These are phyloP conservation scores for Sclerotinia nivalis DNA, from an alignment of 2,329 filamentous ascomycete species.

Conservation along the genomic window DNA sequence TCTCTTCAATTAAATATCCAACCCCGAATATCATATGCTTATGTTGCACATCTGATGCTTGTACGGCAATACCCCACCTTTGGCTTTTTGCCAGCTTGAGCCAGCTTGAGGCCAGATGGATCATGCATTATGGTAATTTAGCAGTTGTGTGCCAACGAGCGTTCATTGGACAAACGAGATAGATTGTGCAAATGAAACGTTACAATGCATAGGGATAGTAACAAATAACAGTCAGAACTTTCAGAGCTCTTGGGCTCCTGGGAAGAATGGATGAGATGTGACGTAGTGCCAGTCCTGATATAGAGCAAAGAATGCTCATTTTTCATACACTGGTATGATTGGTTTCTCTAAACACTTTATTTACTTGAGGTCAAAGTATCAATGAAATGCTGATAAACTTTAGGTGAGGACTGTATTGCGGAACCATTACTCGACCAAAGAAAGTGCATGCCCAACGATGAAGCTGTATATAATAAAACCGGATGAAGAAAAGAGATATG, in stretches of 20 bases:
- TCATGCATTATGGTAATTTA: not conserved
- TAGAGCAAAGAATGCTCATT: not conserved
- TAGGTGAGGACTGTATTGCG: not conserved
- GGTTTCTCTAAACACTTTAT: not conserved
- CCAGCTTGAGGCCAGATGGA: not conserved
- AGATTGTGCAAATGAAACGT: not conserved
- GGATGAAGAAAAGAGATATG: not conserved
- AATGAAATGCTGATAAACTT: not conserved
- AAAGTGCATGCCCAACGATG: not conserved
- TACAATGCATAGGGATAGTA: not conserved
- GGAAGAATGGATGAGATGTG: not conserved
- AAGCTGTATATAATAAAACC: not conserved
- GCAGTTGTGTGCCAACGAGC: not conserved
- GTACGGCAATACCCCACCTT: not conserved
- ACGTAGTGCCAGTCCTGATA: not conserved
- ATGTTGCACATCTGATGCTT: slow-evolving; percentile 4
- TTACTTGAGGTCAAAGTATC: not conserved
- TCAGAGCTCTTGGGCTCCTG: not conserved
- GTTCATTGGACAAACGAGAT: not conserved
- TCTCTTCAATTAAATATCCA: not conserved
- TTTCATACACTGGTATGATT: not conserved
- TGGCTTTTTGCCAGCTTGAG: not conserved
- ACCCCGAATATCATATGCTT: not conserved
- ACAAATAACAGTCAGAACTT: not conserved
- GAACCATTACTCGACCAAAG: not conserved